Evolutionary conservation across 2,329 filamentous ascomycete species (phyloP), one percentile per base, ranked within the genome.

Genomic region (Pseudocercospora vitis): DNA sequence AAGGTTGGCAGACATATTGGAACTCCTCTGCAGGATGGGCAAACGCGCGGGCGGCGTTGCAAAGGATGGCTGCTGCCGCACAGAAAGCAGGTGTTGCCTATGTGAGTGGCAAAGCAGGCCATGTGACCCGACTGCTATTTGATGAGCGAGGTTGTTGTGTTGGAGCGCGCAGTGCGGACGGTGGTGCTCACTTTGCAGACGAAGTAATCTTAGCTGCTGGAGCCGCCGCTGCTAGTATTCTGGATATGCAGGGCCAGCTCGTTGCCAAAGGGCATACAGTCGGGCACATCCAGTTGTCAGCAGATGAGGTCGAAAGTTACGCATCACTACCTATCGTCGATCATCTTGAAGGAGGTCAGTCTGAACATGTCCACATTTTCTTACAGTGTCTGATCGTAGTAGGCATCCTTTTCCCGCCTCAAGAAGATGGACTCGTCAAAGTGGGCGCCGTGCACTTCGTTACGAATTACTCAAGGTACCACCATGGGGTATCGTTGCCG

Each of bases 161-260:
- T 2, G 83, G 84, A 14, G 78, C 84, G 12, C 64, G 65, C 29
- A 73, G 78, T 11, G 70, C 65, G 31, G 72, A 76, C 57, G 82
- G 81, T 1, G 67, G 69, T 18, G 63, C 68, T 1, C 70, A 80
- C 46, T 69, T 62, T 14, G 83, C 81, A 2, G 75, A 80, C 49
- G 78, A 80, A 62, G 70, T 81, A 23, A 66, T 85, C 16, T 64
- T 85, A 29, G 76, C 74, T 31, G 79, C 82, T 1, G 82, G 81
- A 4, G 80, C 81, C 5, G 78, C 80, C 65, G 83, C 81, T 3
- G 76, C 76, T 21, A 70, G 74, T 31, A 63, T 84, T 21, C 73
- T 84, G 3, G 59, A 64, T 8, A 48, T 60, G 19, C 55, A 61
- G 9, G 57, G 59, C 1, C 58, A 65, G 26, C 49, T 63, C n/a